Conservation (phyloP, 2,329 filamentous ascomycete species). For the Rutstroemia sydowiana region DNA sequence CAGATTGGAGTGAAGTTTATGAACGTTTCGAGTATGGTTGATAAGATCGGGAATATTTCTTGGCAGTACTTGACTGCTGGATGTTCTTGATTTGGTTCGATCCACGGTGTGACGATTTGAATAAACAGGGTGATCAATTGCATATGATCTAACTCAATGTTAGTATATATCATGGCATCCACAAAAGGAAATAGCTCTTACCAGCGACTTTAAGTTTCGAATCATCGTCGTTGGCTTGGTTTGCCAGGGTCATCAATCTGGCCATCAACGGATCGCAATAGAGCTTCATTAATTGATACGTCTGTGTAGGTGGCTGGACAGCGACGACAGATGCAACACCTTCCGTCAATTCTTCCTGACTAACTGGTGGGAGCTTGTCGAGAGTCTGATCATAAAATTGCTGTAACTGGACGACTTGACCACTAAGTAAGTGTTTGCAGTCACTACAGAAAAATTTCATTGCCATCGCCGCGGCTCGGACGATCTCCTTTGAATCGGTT, state of each 20-base stretch:
- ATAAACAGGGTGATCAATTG: constrained; percentile 89
- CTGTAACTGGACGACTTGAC: constrained; percentile 79
- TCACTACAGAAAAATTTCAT: constrained; percentile 98
- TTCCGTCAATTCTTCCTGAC: constrained; percentile 94
- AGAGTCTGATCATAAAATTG: constrained; percentile 87
- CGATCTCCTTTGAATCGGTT: constrained; percentile 80
- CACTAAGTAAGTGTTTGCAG: constrained; percentile 78
- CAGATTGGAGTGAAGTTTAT: constrained; percentile 80
- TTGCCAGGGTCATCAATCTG: constrained; percentile 78
- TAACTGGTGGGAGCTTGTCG: constrained; percentile 74
- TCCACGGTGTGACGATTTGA: constrained; percentile 67
- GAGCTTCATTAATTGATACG: constrained; percentile 79
- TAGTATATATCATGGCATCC: constrained; percentile 2
- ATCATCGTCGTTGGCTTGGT: constrained; percentile 74
- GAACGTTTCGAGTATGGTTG: constrained; percentile 83
- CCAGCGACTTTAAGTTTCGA: constrained; percentile 80
- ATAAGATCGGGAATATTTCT: constrained; percentile 82
- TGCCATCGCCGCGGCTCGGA: constrained; percentile 83
- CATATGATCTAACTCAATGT: constrained; percentile 59
- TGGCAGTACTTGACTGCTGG: constrained; percentile 95
- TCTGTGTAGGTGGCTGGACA: constrained; percentile 71
- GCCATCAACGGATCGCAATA: constrained; percentile 89
- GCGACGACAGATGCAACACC: constrained; percentile 89
- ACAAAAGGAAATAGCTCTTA: constrained; percentile 34
- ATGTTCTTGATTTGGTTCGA: constrained; percentile 66